Conservation (phyloP, 148 eudicot genomes). For the Rhododendron kiyosumense region DNA sequence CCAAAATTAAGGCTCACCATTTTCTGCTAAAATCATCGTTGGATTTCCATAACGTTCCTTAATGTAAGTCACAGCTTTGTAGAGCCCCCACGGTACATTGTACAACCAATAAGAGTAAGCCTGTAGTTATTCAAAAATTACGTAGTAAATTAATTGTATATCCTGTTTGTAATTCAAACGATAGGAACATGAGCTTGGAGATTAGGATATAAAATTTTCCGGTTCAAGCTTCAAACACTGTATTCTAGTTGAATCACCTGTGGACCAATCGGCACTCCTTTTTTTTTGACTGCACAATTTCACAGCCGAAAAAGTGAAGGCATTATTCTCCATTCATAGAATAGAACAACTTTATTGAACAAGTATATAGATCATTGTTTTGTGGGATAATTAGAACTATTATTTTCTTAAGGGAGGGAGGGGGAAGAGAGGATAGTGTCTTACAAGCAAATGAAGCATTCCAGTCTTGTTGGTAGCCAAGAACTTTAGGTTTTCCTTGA, state of each 20-base stretch:
- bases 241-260: conserved; percentile 32
- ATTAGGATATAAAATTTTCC: background rate
- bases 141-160: background rate
- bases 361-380: background rate
- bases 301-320: background rate
- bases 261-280: conserved; percentile 82
- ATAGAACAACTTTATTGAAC: background rate
- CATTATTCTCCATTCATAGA: background rate
- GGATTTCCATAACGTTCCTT: conserved; percentile 87
- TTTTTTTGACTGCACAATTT: conserved; percentile 43
- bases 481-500: conserved; percentile 23
- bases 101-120: conserved; percentile 80
- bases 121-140: conserved; percentile 25
- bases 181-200: background rate
- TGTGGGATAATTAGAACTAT: background rate
- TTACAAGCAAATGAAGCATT: conserved; percentile 76
- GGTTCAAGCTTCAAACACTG: background rate
- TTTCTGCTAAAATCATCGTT: conserved; percentile 66
- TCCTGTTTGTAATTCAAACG: background rate
- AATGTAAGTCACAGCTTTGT: conserved; percentile 73
- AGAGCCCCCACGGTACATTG: conserved; percentile 86
- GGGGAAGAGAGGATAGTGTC: background rate
- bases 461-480: conserved; percentile 86
- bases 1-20: conserved; percentile 37
- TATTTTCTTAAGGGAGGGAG: background rate